Percentiles rank a stretch among this genome's conserved stretches.
Conservation (phyloP, 192 early-diverging fungal species). For the Linnemannia zychae region DNA sequence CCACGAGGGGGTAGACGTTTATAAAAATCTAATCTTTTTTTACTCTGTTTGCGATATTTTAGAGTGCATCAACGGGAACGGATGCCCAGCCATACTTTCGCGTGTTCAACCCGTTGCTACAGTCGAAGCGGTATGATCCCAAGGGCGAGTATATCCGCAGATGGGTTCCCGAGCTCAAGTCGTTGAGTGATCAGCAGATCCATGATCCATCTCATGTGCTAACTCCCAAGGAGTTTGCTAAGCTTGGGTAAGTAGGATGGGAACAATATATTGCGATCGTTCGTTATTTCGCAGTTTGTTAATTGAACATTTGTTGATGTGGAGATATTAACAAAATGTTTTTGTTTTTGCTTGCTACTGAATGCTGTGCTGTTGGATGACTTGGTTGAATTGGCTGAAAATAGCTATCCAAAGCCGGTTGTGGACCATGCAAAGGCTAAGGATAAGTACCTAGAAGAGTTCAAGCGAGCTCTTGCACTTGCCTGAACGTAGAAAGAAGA, state of each 20-base stretch:
- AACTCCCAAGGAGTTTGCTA: conserved; percentile 44
- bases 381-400: background rate
- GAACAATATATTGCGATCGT: background rate
- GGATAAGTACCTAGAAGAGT: conserved; percentile 59
- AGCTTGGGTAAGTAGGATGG: conserved; percentile 52
- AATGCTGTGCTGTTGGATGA: no score
- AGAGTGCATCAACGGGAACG: conserved; percentile 75
- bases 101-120: conserved; percentile 73
- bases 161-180: conserved; percentile 73
- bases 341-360: no score
- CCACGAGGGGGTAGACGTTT: background rate
- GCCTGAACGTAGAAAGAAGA: background rate
- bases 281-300: background rate
- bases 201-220: conserved; percentile 67
- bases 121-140: conserved; percentile 68
- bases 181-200: conserved; percentile 59
- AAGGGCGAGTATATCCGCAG: conserved; percentile 68
- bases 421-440: conserved; percentile 76
- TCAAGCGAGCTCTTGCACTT: conserved; percentile 57
- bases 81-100: conserved; percentile 83
- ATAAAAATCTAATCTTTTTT: conserved; percentile 1
- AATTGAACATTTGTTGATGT: background rate
- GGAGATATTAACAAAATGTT: background rate
- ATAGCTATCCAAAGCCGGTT: conserved; percentile 70
- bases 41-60: background rate